Conservation (phyloP, 441 rosid species). For the Gossypium schwendimanii region DNA sequence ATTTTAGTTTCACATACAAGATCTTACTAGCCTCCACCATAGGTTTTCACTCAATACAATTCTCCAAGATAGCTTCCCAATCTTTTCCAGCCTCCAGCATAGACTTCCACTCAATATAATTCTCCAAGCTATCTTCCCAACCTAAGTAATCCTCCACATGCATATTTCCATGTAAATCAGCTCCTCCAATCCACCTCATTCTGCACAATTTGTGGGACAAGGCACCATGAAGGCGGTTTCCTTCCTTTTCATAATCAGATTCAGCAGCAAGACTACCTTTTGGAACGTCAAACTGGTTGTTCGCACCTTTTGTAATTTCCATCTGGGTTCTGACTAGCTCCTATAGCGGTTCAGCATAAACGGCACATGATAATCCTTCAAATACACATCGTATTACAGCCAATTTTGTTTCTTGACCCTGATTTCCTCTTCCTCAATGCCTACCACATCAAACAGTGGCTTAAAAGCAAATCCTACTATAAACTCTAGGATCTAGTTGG, state of each 20-base stretch:
- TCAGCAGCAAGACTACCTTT: background rate
- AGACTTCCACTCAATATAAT: background rate
- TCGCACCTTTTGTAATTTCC: background rate
- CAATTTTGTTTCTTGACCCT: background rate
- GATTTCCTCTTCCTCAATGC: background rate
- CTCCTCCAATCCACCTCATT: background rate
- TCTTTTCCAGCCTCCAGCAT: background rate
- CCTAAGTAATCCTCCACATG: background rate
- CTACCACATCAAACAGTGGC: background rate
- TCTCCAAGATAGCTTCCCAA: background rate
- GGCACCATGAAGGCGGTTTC: background rate
- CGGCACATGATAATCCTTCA: background rate
- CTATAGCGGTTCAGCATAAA: background rate
- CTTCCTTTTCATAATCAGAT: background rate
- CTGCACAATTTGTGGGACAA: background rate
- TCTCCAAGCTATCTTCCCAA: background rate
- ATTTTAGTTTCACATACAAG: background rate
- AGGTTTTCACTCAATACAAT: background rate
- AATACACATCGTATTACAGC: background rate
- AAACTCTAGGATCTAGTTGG: background rate
- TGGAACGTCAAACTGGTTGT: background rate
- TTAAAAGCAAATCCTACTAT: background rate
- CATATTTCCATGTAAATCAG: background rate
- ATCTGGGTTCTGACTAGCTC: background rate
- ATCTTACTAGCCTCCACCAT: background rate